Evolutionary conservation across 2,329 filamentous ascomycete genomes (phyloP), one percentile per base, ranked within the genome.

Genomic region (Fusarium mundagurra): DNA sequence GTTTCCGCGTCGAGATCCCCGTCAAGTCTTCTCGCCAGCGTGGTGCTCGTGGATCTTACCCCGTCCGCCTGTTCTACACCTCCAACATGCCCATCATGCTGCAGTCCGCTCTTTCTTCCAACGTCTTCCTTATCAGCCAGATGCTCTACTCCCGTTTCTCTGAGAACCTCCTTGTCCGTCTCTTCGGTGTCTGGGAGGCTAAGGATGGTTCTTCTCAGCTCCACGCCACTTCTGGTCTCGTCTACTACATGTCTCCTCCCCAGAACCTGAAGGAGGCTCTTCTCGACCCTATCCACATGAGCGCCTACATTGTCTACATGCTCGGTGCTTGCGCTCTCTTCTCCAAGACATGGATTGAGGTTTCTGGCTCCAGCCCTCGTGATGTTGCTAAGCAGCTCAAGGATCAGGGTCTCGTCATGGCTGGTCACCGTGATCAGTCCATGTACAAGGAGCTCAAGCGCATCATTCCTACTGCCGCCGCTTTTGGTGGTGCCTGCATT

Each of bases 1-100:
- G 96, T 77, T 98, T 99, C 94, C 96, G 96, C 78, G 96, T 99
- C 82, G 96, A 99, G 88, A 99, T 99, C 83, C 97, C 97, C 73
- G 96, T 99, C 90, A 99, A 99, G 92, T 98, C 95, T 70, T 96
- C 95, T 80, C 95, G 96, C 87, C 96, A 99, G 91, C 95, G 96
- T 89, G 96, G 96, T 85, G 96, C 97, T 84, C 96, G 96, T 81
- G 97, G 96, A 81, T 97, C 95, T 45, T 99, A 98, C 91, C 96
- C 96, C 81, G 92, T 99, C 84, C 96, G 97, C 82, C 94, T 99
- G 69, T 99, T 99, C 92, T 99, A 99, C 89, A 99, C 96, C 83
- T 98, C 95, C 84, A 99, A 99, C 93, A 99, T 99, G 97, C 96
- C 96, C 83, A 99, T 99, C 87, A 99, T 99, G 96, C 90, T 99